Conservation (phyloP, 2,329 filamentous ascomycete genomes). For the Paradendryphiella salina region DNA sequence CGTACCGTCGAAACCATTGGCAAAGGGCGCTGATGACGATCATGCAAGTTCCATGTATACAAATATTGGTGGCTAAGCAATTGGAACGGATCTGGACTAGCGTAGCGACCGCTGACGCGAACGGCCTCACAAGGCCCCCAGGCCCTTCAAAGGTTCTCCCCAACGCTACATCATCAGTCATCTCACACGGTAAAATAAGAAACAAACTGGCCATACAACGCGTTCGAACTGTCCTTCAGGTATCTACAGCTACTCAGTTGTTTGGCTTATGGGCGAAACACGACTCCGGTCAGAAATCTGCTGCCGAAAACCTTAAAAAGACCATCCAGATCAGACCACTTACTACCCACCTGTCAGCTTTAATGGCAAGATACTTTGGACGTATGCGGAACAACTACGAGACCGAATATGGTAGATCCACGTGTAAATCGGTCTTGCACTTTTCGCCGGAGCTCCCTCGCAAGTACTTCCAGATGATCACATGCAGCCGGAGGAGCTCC, state of each 20-base stretch:
- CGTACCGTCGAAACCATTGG: constrained; percentile 23
- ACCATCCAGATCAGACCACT: constrained; percentile 4
- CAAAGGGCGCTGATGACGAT: constrained; percentile 29
- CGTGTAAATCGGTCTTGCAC: neutral
- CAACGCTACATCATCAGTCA: constrained; percentile 18
- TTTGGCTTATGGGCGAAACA: constrained; percentile 21
- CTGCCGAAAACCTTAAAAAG: neutral
- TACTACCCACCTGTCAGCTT: constrained; percentile 15
- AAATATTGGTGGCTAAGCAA: constrained; percentile 45
- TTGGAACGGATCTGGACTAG: constrained; percentile 25
- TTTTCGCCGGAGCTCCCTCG: neutral
- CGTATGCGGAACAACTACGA: constrained; percentile 9
- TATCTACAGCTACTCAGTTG: constrained; percentile 4
- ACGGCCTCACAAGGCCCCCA: neutral
- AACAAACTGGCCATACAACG: constrained; percentile 3
- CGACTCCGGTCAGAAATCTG: constrained; percentile 1
- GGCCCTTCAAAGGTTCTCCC: neutral
- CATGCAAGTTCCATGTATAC: constrained; percentile 45
- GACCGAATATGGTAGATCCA: constrained; percentile 2
- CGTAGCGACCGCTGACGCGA: constrained; percentile 9
- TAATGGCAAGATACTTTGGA: constrained; percentile 5
- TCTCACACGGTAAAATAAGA: constrained; percentile 12
- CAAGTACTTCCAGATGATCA: constrained; percentile 15
- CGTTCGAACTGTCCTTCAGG: neutral
- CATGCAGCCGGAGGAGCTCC: constrained; percentile 18